Base-by-base conservation (phyloP, 192 early-diverging fungal species). In the Globomyces pollinis-pini region DNA sequence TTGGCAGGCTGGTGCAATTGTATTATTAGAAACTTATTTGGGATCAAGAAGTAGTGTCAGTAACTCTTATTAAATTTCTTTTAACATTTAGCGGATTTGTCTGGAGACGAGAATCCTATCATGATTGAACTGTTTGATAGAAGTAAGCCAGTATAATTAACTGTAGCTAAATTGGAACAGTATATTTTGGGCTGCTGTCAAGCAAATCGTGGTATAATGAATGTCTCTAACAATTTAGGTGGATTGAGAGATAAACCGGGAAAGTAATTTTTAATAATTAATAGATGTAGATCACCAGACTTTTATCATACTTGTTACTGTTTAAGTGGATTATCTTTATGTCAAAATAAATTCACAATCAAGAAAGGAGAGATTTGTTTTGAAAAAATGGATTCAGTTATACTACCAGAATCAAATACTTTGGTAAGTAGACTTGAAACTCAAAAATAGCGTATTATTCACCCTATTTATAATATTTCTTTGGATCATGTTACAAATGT, bases 241-340 rank as follows among this genome's bases (percentile, higher is more conserved):
- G 96, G 96, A 1, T 64, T 96, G 50, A 77, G 83, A 33, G 96
- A 99, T 67, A 99, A 96, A 65, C 96, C 96, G 1, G 83, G 75
- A 62, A 90, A 88, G 86, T 87, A 73, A 3, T 26, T 1, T n/a
- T 3, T 12, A 7, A 28, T 47, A 12, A 47, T 12, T 23, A n/a
- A n/a, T n/a, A n/a, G n/a, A n/a, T 7, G 6, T 26, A 47, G 44
- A 26, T 47, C 44, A 1, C 78, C 87, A 0, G 96, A 98, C 62
- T 84, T 84, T 39, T 99, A 99, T 69, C 96, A 99, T 62, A 93
- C 93, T 32, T 94, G 91, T 59, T 99, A 99, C 64, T 82, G 84
- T 23, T 75, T 99, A 33, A 77, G 78, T 45, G 96, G 96, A 0
- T 68, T 99, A 21, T 91, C 94, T 3, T 62, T 84, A 18, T 73